Conservation (phyloP, 140 eudicot species). For the Anethum foeniculum region DNA sequence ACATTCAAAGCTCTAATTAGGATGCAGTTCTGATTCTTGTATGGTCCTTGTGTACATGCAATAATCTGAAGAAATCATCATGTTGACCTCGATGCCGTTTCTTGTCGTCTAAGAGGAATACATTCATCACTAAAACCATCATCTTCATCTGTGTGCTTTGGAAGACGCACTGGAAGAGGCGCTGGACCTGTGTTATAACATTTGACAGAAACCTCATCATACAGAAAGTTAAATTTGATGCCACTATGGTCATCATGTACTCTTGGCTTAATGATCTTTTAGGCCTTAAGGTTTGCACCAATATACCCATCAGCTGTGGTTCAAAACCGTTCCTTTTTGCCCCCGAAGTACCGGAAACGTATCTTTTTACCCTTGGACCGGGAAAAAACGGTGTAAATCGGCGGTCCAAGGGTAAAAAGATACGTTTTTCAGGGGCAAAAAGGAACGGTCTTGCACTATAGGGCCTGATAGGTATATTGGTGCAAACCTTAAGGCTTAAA, state of each 20-base stretch:
- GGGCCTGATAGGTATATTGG: too few relatives aligned
- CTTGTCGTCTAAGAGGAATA: conserved; percentile 31
- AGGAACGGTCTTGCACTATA: too few relatives aligned
- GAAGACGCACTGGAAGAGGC: conserved; percentile 5
- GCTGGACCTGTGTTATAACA: conserved; percentile 14
- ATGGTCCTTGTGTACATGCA: conserved; percentile 8
- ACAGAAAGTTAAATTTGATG: neutral
- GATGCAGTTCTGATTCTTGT: conserved; percentile 1
- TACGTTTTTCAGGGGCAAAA: too few relatives aligned
- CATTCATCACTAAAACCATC: conserved; percentile 28
- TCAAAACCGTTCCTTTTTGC: too few relatives aligned
- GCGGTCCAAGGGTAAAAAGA: too few relatives aligned
- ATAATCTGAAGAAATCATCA: conserved; percentile 17
- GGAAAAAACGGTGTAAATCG: too few relatives aligned
- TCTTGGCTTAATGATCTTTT: too few relatives aligned
- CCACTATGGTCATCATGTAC: neutral
- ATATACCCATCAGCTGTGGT: too few relatives aligned
- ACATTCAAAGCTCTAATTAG: neutral
- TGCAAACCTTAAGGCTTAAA: too few relatives aligned
- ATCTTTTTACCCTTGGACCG: too few relatives aligned
- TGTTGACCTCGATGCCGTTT: conserved; percentile 40
- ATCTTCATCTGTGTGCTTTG: conserved; percentile 16
- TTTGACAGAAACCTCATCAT: neutral
- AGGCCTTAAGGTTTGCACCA: too few relatives aligned
- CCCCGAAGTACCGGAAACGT: too few relatives aligned